Percentiles rank a stretch among this genome's conserved stretches.
Evolutionary conservation across 768 basidiomycete species (phyloP).

Genomic region (Hortiboletus flavorubellus): DNA sequence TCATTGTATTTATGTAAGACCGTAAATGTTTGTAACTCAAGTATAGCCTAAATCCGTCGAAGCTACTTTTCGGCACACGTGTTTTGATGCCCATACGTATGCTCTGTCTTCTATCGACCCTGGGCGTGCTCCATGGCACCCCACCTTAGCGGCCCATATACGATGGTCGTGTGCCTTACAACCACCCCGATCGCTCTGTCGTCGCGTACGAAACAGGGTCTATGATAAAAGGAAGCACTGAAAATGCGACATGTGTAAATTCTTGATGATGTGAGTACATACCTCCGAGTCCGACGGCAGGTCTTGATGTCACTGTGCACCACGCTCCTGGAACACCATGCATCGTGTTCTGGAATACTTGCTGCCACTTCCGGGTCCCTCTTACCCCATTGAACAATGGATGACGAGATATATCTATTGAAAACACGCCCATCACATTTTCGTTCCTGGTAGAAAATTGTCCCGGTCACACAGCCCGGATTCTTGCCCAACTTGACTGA

Average conservation of each 20-base stretch:
- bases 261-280: background rate
- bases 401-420: constrained; percentile 46
- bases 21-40: no score
- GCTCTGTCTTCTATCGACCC: background rate
- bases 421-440: constrained; percentile 49
- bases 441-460: constrained; percentile 45
- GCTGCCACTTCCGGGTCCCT: constrained; percentile 6
- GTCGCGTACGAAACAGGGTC: constrained; percentile 55
- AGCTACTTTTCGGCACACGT: no score
- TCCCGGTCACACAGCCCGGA: constrained; percentile 38
- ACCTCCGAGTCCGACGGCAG: background rate
- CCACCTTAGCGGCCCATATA: constrained; percentile 35
- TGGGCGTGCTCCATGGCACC: background rate
- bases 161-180: constrained; percentile 52
- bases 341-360: constrained; percentile 30
- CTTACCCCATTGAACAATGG: constrained; percentile 42
- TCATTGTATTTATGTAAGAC: no score
- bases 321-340: constrained; percentile 35
- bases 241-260: constrained; percentile 46
- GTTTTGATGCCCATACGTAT: background rate
- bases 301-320: constrained; percentile 37
- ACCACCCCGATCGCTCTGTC: constrained; percentile 43
- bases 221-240: constrained; percentile 46
- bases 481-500: constrained; percentile 51
- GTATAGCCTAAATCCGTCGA: no score